Percentiles rank a stretch among this genome's conserved stretches.
Evolutionary conservation across 2,329 filamentous ascomycete genomes (phyloP).

Genomic region (Exserohilum rostratum): DNA sequence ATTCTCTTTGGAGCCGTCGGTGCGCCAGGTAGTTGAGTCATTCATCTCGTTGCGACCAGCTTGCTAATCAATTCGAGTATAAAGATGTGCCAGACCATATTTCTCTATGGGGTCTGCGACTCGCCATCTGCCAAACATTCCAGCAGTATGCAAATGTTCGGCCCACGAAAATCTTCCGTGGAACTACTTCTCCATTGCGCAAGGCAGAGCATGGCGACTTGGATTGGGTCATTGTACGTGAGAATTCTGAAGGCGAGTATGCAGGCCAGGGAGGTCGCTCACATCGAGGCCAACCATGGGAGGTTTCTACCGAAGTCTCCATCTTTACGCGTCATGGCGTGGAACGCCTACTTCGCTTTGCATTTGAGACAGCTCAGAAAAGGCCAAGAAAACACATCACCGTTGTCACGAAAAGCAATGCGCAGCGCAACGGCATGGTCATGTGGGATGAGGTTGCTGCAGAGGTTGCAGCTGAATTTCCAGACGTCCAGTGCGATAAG

Average conservation of each 20-base stretch:
- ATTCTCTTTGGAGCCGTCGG: constrained; percentile 73
- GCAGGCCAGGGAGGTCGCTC: constrained; percentile 68
- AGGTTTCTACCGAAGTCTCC: constrained; percentile 66
- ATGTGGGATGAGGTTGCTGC: constrained; percentile 69
- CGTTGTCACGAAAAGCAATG: constrained; percentile 70
- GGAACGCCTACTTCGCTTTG: constrained; percentile 66
- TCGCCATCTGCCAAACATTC: constrained; percentile 62
- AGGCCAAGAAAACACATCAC: constrained; percentile 65
- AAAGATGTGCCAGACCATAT: constrained; percentile 63
- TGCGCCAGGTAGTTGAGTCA: constrained; percentile 55
- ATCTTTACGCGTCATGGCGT: constrained; percentile 68
- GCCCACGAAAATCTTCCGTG: constrained; percentile 66
- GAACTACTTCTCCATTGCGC: constrained; percentile 63
- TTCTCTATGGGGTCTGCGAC: constrained; percentile 61
- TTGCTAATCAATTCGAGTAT: not conserved
- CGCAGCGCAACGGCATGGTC: constrained; percentile 70
- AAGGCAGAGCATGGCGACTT: constrained; percentile 63
- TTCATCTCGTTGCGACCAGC: not conserved
- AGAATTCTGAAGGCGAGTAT: constrained; percentile 72
- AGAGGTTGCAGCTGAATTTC: constrained; percentile 62
- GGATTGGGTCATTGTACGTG: constrained; percentile 70
- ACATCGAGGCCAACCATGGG: constrained; percentile 64
- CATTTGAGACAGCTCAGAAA: constrained; percentile 65
- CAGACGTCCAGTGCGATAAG: constrained; percentile 67
- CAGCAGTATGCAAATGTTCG: constrained; percentile 65